phyloP scores from a whole-genome alignment of 1,139 yeast species.

The Suhomyces taliae region DNA sequence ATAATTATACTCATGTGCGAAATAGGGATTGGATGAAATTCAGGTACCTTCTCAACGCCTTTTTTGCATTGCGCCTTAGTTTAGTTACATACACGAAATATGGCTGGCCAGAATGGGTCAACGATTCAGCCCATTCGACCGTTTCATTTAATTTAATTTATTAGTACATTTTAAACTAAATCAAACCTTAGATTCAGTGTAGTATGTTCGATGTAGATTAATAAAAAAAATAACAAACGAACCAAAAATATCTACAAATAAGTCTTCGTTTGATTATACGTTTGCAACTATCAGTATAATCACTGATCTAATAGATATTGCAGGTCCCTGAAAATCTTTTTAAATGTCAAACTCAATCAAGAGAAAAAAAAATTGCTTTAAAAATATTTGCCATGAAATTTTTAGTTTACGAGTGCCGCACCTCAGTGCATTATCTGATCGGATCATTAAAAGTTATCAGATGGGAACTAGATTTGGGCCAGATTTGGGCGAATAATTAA shows the following conservation, averaged over 20 bases:
- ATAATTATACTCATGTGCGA: not conserved
- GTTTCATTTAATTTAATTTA: too few species aligned
- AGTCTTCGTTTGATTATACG: not conserved
- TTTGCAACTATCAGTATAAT: not conserved
- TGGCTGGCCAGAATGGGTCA: not conserved
- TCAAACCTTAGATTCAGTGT: too few species aligned
- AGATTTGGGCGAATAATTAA: too few species aligned
- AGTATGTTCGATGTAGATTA: too few species aligned
- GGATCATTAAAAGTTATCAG: not conserved
- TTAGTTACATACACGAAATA: not conserved
- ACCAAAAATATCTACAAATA: not conserved
- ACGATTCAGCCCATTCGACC: not conserved
- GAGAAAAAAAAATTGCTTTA: not conserved
- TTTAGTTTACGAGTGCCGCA: not conserved
- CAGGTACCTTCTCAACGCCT: not conserved
- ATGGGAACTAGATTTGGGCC: too few species aligned
- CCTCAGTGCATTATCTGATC: constrained; percentile 1
- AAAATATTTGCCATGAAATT: not conserved
- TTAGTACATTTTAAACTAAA: too few species aligned
- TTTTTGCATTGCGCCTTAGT: not conserved
- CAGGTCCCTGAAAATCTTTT: not conserved
- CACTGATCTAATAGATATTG: not conserved
- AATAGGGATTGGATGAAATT: not conserved
- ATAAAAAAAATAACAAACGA: too few species aligned
- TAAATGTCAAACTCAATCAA: not conserved